Evolutionary conservation across 345 rosid species (phyloP).

Genomic region (Balakata baccata): DNA sequence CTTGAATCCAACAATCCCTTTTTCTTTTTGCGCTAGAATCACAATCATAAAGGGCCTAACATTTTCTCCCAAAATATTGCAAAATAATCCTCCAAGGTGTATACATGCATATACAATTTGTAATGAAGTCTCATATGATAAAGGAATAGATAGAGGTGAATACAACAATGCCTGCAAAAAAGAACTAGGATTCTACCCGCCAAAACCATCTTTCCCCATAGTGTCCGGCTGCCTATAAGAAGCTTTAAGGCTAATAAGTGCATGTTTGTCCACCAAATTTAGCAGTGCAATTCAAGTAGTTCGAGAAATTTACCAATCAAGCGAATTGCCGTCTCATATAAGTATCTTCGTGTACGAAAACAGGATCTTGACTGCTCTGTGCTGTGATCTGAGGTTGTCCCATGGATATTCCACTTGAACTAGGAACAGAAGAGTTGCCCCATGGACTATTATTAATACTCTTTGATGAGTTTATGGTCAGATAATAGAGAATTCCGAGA

Average conservation of each 20-base stretch:
- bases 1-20: no score
- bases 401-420: conserved; percentile 58
- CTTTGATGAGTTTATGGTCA: conserved; percentile 48
- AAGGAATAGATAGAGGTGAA: background rate
- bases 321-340: conserved; percentile 68
- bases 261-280: background rate
- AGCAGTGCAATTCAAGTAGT: background rate
- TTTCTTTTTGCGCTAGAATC: background rate
- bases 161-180: background rate
- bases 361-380: conserved; percentile 53
- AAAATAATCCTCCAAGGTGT: background rate
- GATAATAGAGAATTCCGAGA: conserved; percentile 69
- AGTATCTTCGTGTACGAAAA: conserved; percentile 76
- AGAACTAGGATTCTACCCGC: background rate
- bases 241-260: background rate
- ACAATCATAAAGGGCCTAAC: background rate
- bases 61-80: background rate
- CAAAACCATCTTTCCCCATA: background rate
- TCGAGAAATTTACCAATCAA: conserved; percentile 26
- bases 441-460: conserved; percentile 20
- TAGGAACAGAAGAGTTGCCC: conserved; percentile 29
- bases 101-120: background rate
- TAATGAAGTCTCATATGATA: background rate
- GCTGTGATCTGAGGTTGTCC: conserved; percentile 70
- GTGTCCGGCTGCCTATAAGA: no score